Evolutionary conservation across 2,329 filamentous ascomycete genomes (phyloP).

Genomic region (Dactylonectria macrodidyma): DNA sequence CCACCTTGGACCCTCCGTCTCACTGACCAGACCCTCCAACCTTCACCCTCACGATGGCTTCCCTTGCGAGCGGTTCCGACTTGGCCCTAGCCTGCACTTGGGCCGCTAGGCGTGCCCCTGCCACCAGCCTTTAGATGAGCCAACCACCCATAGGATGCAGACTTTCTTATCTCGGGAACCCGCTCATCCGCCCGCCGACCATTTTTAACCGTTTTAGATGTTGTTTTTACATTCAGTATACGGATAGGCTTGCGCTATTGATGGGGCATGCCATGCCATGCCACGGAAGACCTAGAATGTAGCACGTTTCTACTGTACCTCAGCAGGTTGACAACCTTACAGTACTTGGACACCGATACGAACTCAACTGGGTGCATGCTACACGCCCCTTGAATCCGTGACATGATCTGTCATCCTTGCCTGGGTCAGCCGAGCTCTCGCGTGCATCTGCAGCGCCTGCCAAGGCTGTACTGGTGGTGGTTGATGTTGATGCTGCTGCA

Average conservation of each 20-base stretch:
- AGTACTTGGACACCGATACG: background rate
- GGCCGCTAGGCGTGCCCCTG: slow-evolving; percentile 23
- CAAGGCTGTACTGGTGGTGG: slow-evolving; percentile 17
- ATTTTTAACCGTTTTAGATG: slow-evolving; percentile 18
- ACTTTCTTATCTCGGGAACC: slow-evolving; percentile 29
- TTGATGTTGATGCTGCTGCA: slow-evolving; percentile 28
- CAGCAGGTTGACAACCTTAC: background rate
- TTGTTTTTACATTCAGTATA: slow-evolving; percentile 20
- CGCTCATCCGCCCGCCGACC: slow-evolving; percentile 22
- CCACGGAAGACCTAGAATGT: background rate
- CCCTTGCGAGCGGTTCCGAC: slow-evolving; percentile 19
- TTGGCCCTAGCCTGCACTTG: slow-evolving; percentile 22
- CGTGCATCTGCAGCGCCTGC: background rate
- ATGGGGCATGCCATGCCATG: slow-evolving; percentile 10
- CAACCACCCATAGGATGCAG: slow-evolving; percentile 7
- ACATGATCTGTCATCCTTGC: slow-evolving; percentile 30
- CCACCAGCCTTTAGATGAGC: slow-evolving; percentile 22
- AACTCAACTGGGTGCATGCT: background rate
- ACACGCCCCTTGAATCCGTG: slow-evolving; percentile 24
- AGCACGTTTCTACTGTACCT: background rate
- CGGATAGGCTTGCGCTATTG: slow-evolving; percentile 10
- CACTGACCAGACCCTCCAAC: background rate
- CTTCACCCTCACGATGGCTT: slow-evolving; percentile 33
- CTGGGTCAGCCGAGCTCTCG: slow-evolving; percentile 31
- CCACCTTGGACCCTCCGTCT: slow-evolving; percentile 3